Evolutionary conservation across 2,329 filamentous ascomycete species (phyloP), one percentile per base, ranked within the genome.

Genomic region (Alternaria atra): DNA sequence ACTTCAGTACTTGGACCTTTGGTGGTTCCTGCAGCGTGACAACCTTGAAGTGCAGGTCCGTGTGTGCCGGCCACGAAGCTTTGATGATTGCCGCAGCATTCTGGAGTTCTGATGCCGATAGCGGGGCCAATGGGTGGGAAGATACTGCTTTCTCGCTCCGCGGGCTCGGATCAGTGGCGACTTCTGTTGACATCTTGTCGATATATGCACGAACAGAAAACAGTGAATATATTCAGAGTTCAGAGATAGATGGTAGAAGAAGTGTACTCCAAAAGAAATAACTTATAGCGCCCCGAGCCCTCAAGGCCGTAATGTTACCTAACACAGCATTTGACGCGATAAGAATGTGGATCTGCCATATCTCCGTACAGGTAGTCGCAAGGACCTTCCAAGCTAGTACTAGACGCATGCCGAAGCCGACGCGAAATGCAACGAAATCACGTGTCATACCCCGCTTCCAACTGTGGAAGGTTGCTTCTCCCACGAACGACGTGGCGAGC

Each of bases 11-110:
- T 65, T 86, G 82, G 37, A 79, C 79, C 80, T 91, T 91, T 39
- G 82, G 80, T 3, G 89, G 89, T 70, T 91, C 88, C 52, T 89
- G 84, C 4, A 91, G 81, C 23, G 87, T 91, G 52, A 92, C 85
- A 67, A 85, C 86, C 79, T 92, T 92, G 83, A 87, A 89, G 52
- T 89, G 85, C 43, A 89, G 73, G 30, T 85, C 80, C 2, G 84
- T 85, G 25, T 82, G 80, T 12, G 79, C 77, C 0, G 87, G 87
- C 85, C 87, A 90, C 56, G 82, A 79, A 47, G 76, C 73, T 58
- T 78, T 83, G 63, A 90, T 79, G 32, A 89, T 76, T 2, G 75
- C 67, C 6, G 84, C 80, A 29, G 83, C 82, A 44, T 81, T 77
- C 13, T 79, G 79, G 63, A 90, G 89, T 73, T 90, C 88, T 23